A percentile compares a stretch with the other conserved stretches of the same genome.
Conservation (phyloP, 495 filamentous ascomycete genomes). For the Neurospora sublineolata region DNA sequence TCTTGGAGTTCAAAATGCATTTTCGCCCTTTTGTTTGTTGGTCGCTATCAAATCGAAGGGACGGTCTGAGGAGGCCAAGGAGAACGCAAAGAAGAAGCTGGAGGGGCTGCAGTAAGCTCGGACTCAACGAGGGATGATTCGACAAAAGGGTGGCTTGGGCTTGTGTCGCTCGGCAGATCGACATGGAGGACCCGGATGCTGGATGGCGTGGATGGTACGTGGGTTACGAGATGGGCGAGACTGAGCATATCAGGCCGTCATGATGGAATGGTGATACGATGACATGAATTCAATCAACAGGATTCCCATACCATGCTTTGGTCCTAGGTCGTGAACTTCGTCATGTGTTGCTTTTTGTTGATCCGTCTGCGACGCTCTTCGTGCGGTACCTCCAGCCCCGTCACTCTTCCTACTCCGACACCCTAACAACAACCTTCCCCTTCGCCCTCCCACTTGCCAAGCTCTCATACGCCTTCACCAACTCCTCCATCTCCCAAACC, state of each 20-base stretch:
- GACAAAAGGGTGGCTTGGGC: neutral
- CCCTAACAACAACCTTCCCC: slow-evolving; percentile 28
- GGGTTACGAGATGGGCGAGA: neutral
- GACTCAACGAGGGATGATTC: neutral
- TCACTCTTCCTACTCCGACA: neutral
- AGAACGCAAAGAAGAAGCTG: slow-evolving; percentile 30
- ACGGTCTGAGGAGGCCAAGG: slow-evolving; percentile 33
- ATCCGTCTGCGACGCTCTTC: neutral
- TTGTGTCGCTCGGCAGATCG: neutral
- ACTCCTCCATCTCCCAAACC: slow-evolving; percentile 25
- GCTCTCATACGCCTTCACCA: slow-evolving; percentile 20
- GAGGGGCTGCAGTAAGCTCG: neutral
- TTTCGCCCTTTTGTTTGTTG: too few relatives aligned
- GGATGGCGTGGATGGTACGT: neutral
- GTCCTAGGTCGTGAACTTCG: neutral
- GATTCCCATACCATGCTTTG: neutral
- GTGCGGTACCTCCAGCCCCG: neutral
- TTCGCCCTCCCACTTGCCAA: slow-evolving; percentile 23
- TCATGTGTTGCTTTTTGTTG: neutral
- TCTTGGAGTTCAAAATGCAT: too few relatives aligned
- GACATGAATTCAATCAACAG: neutral
- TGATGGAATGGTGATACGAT: neutral
- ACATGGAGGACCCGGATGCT: neutral
- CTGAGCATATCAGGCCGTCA: neutral
- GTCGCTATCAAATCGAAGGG: neutral